Percentiles rank a stretch among this genome's conserved stretches.
These are phyloP conservation scores for Areca catechu DNA, from an alignment of 176 grass and related monocot species.

Conservation along the genomic window DNA sequence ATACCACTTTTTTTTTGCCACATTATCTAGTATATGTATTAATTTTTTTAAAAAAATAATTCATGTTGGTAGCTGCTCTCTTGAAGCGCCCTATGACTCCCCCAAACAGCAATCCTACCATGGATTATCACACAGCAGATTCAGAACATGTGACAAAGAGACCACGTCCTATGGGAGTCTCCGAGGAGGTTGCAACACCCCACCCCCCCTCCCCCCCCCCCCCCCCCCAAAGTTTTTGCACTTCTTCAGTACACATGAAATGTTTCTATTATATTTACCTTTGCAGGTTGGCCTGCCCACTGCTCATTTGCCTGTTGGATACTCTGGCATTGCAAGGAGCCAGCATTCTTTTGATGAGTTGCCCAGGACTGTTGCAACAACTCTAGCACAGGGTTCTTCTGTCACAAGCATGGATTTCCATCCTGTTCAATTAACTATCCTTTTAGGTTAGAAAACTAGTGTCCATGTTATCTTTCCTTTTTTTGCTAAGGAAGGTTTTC, in stretches of 20 bases:
- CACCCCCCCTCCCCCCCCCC: too few species aligned
- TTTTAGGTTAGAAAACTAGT: conserved; percentile 19
- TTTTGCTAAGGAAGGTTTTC: too few species aligned
- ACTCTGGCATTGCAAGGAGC: neutral
- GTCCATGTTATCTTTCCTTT: too few species aligned
- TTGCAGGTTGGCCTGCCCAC: neutral
- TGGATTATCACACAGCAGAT: conserved; percentile 3
- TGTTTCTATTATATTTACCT: too few species aligned
- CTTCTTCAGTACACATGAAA: too few species aligned
- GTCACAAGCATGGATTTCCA: conserved; percentile 28
- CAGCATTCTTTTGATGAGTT: conserved; percentile 14
- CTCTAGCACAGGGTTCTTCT: conserved; percentile 19
- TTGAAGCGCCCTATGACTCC: conserved; percentile 9
- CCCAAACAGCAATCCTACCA: neutral
- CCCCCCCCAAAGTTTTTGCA: too few species aligned
- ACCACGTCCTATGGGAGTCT: neutral
- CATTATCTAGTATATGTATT: too few species aligned
- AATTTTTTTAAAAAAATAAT: too few species aligned
- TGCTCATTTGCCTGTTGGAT: neutral
- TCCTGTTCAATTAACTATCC: conserved; percentile 15
- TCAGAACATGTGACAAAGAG: conserved; percentile 8
- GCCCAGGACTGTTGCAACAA: conserved; percentile 17
- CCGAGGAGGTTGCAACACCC: neutral
- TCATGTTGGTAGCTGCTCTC: neutral
- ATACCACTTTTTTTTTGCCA: too few species aligned